Conservation (phyloP, 2,329 filamentous ascomycete genomes). For the Dryadomyces quercus-mongolicae region DNA sequence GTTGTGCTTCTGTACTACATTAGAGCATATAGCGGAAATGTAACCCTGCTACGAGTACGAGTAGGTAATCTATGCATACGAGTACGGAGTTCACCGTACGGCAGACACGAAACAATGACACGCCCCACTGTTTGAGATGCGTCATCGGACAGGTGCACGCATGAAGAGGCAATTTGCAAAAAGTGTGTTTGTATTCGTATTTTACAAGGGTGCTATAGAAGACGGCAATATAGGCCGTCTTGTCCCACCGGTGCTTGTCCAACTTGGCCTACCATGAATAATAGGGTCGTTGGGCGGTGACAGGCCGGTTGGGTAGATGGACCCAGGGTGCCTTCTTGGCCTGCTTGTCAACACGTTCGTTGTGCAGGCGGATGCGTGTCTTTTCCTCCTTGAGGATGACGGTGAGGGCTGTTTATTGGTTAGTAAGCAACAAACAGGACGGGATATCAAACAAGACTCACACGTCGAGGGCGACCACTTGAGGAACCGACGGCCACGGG, state of each 20-base stretch:
- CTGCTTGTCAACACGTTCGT: slow-evolving; percentile 67
- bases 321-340: slow-evolving; percentile 70
- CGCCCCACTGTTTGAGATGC: not conserved
- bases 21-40: not conserved
- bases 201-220: not conserved
- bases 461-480: slow-evolving; percentile 52
- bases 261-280: slow-evolving; percentile 63
- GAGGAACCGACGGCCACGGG: slow-evolving; percentile 56
- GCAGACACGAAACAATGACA: too few relatives aligned
- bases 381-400: slow-evolving; percentile 88
- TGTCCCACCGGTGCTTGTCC: too few relatives aligned
- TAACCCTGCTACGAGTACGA: not conserved
- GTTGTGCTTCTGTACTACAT: not conserved
- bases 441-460: slow-evolving; percentile 22
- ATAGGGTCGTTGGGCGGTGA: slow-evolving; percentile 77
- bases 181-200: too few relatives aligned
- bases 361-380: slow-evolving; percentile 68
- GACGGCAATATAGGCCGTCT: not conserved
- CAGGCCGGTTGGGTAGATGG: slow-evolving; percentile 72
- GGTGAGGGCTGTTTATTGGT: slow-evolving; percentile 46
- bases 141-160: not conserved
- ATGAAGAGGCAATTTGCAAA: not conserved
- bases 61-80: not conserved
- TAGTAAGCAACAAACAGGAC: not conserved
- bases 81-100: too few relatives aligned